Conservation (phyloP, 768 basidiomycete genomes). For the Pisolithus marmoratus region DNA sequence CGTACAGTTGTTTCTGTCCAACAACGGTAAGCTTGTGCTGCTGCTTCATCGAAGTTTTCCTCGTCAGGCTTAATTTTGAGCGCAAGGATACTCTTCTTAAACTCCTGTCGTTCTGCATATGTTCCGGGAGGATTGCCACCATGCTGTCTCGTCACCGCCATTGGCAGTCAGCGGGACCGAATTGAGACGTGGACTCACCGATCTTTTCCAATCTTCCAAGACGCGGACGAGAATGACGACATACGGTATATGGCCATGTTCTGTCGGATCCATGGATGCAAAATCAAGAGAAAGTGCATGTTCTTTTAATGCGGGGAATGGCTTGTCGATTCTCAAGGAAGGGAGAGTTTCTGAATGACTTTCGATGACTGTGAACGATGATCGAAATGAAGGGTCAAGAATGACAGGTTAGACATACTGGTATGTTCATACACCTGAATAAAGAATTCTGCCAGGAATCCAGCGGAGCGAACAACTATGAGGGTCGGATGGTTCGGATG, state of each 20-base stretch:
- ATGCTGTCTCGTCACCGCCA: conserved; percentile 43
- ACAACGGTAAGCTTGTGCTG: conserved; percentile 78
- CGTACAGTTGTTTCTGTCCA: conserved; percentile 54
- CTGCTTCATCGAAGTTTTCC: conserved; percentile 97
- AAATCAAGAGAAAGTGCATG: conserved; percentile 71
- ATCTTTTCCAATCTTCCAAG: conserved; percentile 75
- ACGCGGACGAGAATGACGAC: conserved; percentile 82
- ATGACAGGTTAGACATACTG: conserved; percentile 40
- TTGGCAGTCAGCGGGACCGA: neutral
- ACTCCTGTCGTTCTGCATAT: conserved; percentile 63
- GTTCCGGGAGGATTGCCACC: conserved; percentile 49
- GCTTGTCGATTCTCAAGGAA: conserved; percentile 80
- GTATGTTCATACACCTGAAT: conserved; percentile 88
- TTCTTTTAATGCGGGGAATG: conserved; percentile 77
- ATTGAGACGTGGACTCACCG: conserved; percentile 38
- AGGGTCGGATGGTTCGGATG: conserved; percentile 57
- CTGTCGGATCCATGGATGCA: conserved; percentile 75
- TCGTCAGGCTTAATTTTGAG: conserved; percentile 78
- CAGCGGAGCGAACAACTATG: conserved; percentile 76
- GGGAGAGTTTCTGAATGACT: conserved; percentile 74
- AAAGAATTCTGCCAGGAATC: conserved; percentile 85
- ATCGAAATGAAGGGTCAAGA: neutral
- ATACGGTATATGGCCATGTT: conserved; percentile 88
- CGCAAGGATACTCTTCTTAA: conserved; percentile 60
- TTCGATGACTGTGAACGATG: conserved; percentile 62